Conservation (phyloP, 1,139 yeast species). For the Kluyveromyces marxianus region DNA sequence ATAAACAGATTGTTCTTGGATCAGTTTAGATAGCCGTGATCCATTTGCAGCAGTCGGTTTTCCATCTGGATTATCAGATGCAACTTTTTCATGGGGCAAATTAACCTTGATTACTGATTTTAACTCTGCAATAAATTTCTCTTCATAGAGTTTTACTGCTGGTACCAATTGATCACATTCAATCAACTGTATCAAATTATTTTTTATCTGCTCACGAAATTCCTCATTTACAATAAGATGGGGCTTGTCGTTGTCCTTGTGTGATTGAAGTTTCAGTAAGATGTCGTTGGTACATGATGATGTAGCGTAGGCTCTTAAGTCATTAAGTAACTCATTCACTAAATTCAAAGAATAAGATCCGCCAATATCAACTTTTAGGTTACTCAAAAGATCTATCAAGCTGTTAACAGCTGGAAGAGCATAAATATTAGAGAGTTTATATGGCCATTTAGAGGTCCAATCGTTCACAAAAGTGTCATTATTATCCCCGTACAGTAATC, state of each 20-base stretch:
- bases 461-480: conserved; percentile 25
- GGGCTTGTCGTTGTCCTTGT: conserved; percentile 19
- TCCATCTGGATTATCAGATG: conserved; percentile 10
- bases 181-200: conserved; percentile 47
- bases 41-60: conserved; percentile 16
- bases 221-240: conserved; percentile 16
- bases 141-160: conserved; percentile 64
- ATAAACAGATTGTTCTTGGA: conserved; percentile 57
- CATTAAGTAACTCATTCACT: conserved; percentile 47
- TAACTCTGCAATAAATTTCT: conserved; percentile 56
- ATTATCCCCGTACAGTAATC: conserved; percentile 46
- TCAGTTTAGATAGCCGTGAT: conserved; percentile 43
- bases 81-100: conserved; percentile 40
- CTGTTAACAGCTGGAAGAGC: conserved; percentile 52
- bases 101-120: conserved; percentile 62
- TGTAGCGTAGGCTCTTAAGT: conserved; percentile 50
- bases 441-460: conserved; percentile 41
- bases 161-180: conserved; percentile 57
- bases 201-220: conserved; percentile 33
- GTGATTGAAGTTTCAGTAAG: conserved; percentile 40
- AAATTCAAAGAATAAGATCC: conserved; percentile 55
- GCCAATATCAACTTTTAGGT: conserved; percentile 55
- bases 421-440: conserved; percentile 44
- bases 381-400: conserved; percentile 44
- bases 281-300: conserved; percentile 43